These are phyloP conservation scores for Apostasia ramifera DNA, from an alignment of 106 monocot species.

Conservation along the genomic window DNA sequence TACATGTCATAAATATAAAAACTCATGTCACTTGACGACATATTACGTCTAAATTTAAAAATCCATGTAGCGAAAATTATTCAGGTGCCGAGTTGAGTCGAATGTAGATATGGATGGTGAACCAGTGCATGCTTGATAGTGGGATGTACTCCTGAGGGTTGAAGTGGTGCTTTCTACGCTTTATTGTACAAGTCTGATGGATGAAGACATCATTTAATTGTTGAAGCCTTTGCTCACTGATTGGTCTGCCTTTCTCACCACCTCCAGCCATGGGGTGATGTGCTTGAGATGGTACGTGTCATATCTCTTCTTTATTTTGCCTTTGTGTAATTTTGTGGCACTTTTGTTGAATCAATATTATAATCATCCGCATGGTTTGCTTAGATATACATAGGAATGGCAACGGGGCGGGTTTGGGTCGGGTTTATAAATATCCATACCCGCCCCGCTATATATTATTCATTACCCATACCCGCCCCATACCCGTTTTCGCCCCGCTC, in stretches of 20 bases:
- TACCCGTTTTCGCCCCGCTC: no score
- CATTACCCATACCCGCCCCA: no score
- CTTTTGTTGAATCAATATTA: no score
- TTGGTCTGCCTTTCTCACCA: neutral
- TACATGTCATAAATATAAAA: no score
- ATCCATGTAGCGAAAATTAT: no score
- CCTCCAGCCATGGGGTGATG: neutral
- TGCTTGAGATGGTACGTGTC: neutral
- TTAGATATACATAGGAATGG: no score
- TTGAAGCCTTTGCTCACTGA: neutral
- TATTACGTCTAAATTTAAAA: no score
- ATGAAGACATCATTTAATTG: neutral
- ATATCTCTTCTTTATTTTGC: neutral
- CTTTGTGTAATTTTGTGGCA: neutral
- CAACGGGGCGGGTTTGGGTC: no score
- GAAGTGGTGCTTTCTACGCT: neutral
- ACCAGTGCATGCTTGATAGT: slow-evolving; percentile 4
- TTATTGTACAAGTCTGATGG: neutral
- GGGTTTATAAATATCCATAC: no score
- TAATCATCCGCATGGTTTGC: no score
- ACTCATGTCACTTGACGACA: no score
- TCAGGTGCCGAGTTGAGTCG: neutral
- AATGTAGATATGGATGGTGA: neutral
- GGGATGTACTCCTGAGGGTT: neutral
- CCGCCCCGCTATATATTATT: no score